phyloP scores from a whole-genome alignment of 805 yeast genomes.

The Komagataella mondaviorum region DNA sequence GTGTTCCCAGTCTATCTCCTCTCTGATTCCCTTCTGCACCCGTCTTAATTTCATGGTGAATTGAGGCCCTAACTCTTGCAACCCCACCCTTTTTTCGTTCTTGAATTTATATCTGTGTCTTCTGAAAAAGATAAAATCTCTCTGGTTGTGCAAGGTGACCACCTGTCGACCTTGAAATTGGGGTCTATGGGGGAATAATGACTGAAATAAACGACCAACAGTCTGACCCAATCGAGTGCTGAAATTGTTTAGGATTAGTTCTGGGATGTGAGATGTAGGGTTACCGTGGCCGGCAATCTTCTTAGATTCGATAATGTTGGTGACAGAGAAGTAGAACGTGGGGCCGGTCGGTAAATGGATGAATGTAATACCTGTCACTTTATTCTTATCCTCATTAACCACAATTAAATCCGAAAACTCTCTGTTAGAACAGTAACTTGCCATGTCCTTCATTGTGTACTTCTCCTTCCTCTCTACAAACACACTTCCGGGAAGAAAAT shows the following conservation, averaged over 20 bases:
- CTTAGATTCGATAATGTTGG: conserved; percentile 65
- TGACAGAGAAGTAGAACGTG: conserved; percentile 77
- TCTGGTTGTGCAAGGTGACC: conserved; percentile 87
- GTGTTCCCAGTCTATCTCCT: conserved; percentile 94
- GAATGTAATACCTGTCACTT: conserved; percentile 83
- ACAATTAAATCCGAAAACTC: conserved; percentile 82
- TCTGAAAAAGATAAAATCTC: conserved; percentile 91
- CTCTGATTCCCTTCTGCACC: conserved; percentile 81
- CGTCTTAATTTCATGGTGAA: conserved; percentile 83
- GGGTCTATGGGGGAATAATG: conserved; percentile 85
- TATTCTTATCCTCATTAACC: conserved; percentile 87
- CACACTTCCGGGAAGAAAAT: conserved; percentile 72
- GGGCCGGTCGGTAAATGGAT: conserved; percentile 95
- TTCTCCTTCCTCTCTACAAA: conserved; percentile 83
- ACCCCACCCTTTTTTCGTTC: conserved; percentile 84
- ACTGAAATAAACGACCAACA: conserved; percentile 83
- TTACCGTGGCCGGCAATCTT: conserved; percentile 79
- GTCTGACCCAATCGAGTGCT: conserved; percentile 87
- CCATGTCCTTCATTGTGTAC: conserved; percentile 77
- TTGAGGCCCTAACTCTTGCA: conserved; percentile 95
- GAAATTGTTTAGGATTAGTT: conserved; percentile 83
- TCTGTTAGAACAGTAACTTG: conserved; percentile 66
- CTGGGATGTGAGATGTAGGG: conserved; percentile 86
- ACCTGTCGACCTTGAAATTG: conserved; percentile 95
- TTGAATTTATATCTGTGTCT: conserved; percentile 86